Percentiles rank a stretch among this genome's conserved stretches.
Evolutionary conservation across 495 filamentous ascomycete genomes (phyloP).

Genomic region (Neurospora cerealis): DNA sequence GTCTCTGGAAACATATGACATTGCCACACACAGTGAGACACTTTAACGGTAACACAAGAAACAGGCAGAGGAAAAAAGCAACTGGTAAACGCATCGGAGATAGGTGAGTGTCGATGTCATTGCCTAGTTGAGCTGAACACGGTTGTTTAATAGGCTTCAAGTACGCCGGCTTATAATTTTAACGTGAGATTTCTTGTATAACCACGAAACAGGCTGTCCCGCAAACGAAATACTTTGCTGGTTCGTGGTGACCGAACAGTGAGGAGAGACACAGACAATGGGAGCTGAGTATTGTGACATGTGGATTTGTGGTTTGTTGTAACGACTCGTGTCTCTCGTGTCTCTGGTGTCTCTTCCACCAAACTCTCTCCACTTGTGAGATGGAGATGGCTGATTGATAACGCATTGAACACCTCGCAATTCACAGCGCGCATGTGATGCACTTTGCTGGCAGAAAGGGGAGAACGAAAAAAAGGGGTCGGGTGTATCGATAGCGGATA

Average conservation of each 20-base stretch:
- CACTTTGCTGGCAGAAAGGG: background rate
- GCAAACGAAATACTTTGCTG: background rate
- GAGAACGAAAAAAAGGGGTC: background rate
- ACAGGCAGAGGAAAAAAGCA: background rate
- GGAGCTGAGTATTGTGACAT: background rate
- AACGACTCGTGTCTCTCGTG: no score
- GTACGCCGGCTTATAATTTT: background rate
- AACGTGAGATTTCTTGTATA: background rate
- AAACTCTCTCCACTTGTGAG: no score
- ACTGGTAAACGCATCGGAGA: background rate
- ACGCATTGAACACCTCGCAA: background rate
- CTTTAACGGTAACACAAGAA: background rate
- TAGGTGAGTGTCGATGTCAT: background rate
- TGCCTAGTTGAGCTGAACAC: background rate
- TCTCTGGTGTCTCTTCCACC: no score
- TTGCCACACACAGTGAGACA: background rate
- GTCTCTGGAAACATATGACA: background rate
- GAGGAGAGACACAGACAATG: background rate
- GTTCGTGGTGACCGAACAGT: background rate
- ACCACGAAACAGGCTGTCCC: background rate
- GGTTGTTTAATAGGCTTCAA: background rate
- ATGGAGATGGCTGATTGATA: background rate
- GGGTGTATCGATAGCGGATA: background rate
- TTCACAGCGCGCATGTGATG: background rate
- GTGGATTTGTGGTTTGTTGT: background rate